Conservation (phyloP, 345 rosid genomes). For the Eucalyptus marginata region DNA sequence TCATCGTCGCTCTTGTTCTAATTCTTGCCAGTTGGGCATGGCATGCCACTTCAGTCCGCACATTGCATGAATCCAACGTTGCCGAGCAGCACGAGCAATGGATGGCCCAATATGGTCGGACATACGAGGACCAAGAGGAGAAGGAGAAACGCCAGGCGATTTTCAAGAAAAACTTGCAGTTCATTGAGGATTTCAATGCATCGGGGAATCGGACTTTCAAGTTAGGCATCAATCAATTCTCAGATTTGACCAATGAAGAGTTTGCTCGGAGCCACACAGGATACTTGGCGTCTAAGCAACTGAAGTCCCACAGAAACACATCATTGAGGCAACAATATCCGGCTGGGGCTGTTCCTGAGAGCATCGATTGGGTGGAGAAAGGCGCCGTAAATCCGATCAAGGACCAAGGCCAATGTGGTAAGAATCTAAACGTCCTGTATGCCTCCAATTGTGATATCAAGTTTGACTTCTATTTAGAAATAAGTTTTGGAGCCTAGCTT, state of each 20-base stretch:
- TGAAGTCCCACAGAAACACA: not conserved
- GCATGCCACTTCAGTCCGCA: too few species aligned
- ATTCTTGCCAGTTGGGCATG: too few species aligned
- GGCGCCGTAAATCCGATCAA: not conserved
- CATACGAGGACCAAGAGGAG: slow-evolving; percentile 3
- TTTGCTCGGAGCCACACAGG: not conserved
- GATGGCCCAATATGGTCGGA: not conserved
- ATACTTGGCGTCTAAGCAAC: not conserved
- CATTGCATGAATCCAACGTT: not conserved
- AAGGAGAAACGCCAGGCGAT: slow-evolving; percentile 11
- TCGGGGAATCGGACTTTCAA: slow-evolving; percentile 2
- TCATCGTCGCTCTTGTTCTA: too few species aligned
- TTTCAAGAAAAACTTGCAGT: slow-evolving; percentile 13
- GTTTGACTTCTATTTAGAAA: too few species aligned
- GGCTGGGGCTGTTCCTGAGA: not conserved
- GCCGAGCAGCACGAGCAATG: not conserved
- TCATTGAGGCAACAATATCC: not conserved
- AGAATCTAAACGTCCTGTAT: too few species aligned
- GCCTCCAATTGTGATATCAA: too few species aligned
- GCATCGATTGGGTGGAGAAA: not conserved
- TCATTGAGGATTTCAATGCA: slow-evolving; percentile 13
- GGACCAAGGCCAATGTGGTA: not conserved
- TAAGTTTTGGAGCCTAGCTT: too few species aligned
- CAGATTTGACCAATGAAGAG: slow-evolving; percentile 15
- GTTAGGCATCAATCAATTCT: slow-evolving; percentile 17